A percentile compares a stretch with the other conserved stretches of the same genome.
Evolutionary conservation across 768 basidiomycete species (phyloP).

Genomic region (Psilocybe sp.): DNA sequence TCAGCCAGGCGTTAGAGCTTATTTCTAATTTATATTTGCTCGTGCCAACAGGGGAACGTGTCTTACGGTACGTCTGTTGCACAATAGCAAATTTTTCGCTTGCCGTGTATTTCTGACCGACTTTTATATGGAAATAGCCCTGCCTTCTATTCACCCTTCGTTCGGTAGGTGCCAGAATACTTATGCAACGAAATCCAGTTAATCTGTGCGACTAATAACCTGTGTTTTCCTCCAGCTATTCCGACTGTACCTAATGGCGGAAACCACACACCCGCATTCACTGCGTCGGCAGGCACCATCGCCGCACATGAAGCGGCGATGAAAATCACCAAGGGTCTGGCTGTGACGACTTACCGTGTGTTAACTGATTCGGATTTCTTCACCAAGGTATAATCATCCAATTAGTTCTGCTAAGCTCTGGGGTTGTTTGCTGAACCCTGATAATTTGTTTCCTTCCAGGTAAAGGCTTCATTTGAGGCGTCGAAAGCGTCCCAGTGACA

Average conservation of each 20-base stretch:
- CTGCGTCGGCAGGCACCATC: constrained; percentile 51
- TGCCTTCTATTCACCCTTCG: constrained; percentile 64
- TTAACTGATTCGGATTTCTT: constrained; percentile 59
- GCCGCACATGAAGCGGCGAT: constrained; percentile 66
- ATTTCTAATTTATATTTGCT: neutral
- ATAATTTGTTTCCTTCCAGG: constrained; percentile 9
- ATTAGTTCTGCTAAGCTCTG: neutral
- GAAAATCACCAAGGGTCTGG: constrained; percentile 55
- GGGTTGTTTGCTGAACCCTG: neutral
- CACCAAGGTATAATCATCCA: constrained; percentile 37
- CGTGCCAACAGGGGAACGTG: constrained; percentile 60
- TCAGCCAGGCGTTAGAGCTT: neutral
- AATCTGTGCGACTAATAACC: constrained; percentile 20
- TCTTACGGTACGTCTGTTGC: constrained; percentile 48
- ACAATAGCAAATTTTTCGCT: neutral
- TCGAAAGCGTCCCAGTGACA: neutral
- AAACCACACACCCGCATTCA: constrained; percentile 75
- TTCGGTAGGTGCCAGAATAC: constrained; percentile 43
- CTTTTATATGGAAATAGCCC: constrained; percentile 30
- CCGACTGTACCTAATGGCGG: constrained; percentile 68
- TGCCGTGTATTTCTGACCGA: constrained; percentile 11
- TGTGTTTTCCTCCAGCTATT: constrained; percentile 44
- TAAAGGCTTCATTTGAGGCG: constrained; percentile 21
- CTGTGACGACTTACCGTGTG: constrained; percentile 58
- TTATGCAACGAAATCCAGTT: neutral